These are phyloP conservation scores for Sergeia podlipaevii DNA, from an alignment of 208 protist genomes.

Conservation along the genomic window DNA sequence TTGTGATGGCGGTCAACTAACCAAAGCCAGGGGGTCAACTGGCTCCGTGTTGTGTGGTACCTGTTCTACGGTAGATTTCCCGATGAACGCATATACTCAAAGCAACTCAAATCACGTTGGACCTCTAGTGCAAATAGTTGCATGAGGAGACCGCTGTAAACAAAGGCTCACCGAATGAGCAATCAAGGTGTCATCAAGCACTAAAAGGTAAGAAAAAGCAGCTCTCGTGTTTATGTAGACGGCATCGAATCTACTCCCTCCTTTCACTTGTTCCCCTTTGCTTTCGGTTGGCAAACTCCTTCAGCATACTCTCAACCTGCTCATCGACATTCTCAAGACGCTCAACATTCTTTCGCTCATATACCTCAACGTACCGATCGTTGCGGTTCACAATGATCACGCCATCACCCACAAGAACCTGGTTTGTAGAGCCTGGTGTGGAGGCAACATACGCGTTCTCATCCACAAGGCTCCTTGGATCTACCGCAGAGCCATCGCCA, in stretches of 20 bases:
- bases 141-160: too few relatives aligned
- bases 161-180: too few relatives aligned
- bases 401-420: slow-evolving; percentile 41
- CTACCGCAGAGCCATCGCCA: neutral
- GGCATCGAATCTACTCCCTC: neutral
- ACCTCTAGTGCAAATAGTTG: too few relatives aligned
- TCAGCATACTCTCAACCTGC: slow-evolving; percentile 31
- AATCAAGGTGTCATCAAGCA: too few relatives aligned
- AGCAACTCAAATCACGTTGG: too few relatives aligned
- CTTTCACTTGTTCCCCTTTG: slow-evolving; percentile 6
- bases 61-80: too few relatives aligned
- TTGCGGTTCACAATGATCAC: slow-evolving; percentile 59
- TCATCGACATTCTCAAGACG: slow-evolving; percentile 29
- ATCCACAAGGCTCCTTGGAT: neutral
- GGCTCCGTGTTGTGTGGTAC: too few relatives aligned
- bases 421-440: slow-evolving; percentile 11
- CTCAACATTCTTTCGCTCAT: slow-evolving; percentile 39
- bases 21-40: too few relatives aligned
- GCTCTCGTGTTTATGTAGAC: too few relatives aligned
- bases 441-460: neutral
- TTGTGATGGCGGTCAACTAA: too few relatives aligned
- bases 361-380: slow-evolving; percentile 55
- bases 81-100: too few relatives aligned
- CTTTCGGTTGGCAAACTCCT: slow-evolving; percentile 23
- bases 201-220: too few relatives aligned